A percentile compares a stretch with the other conserved stretches of the same genome.
Conservation (phyloP, 192 early-diverging fungal species). For the Pilaira anomala region DNA sequence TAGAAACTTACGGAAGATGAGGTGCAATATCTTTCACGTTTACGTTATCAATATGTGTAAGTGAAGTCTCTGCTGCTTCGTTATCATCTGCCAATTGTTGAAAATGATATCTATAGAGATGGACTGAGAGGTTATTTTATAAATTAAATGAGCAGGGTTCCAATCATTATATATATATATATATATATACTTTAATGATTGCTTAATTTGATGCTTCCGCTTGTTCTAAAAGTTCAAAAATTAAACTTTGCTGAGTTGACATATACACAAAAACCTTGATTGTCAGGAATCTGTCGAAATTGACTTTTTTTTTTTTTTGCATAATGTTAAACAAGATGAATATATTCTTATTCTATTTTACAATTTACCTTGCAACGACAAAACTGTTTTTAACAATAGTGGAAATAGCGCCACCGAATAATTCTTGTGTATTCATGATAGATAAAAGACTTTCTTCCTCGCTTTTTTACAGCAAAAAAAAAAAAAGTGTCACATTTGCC, state of each 20-base stretch:
- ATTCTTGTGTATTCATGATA: conserved; percentile 10
- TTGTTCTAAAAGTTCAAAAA: conserved; percentile 82
- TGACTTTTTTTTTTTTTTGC: no score
- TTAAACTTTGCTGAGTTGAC: conserved; percentile 72
- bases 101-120: conserved; percentile 66
- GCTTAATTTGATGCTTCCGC: conserved; percentile 49
- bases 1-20: conserved; percentile 52
- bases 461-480: no score
- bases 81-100: conserved; percentile 76
- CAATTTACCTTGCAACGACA: conserved; percentile 31
- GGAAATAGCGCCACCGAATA: conserved; percentile 33
- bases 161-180: conserved; percentile 2
- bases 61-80: conserved; percentile 47
- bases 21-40: conserved; percentile 35
- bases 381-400: conserved; percentile 16
- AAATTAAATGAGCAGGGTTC: background rate
- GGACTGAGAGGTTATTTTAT: background rate
- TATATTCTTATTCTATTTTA: background rate
- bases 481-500: no score
- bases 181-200: conserved; percentile 46
- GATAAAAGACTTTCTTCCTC: no score
- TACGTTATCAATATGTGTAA: background rate
- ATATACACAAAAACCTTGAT: conserved; percentile 87
- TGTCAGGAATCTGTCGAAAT: conserved; percentile 81
- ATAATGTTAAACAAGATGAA: background rate